These are phyloP conservation scores for Trichoderma koningii DNA, from an alignment of 2,329 filamentous ascomycete species.

Conservation along the genomic window DNA sequence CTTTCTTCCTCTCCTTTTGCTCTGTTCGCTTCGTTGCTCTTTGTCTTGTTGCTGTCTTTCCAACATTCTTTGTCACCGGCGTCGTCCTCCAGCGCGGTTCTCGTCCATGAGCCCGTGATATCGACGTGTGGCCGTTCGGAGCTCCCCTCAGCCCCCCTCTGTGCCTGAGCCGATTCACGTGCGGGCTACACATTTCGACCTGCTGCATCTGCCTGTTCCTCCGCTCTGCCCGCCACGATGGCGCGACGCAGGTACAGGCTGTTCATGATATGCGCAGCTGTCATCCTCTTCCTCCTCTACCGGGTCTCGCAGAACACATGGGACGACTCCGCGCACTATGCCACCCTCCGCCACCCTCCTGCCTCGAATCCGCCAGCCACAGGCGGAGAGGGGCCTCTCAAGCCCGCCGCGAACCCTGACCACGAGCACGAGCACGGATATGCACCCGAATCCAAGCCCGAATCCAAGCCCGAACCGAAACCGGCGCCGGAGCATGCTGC, in stretches of 20 bases:
- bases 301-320: constrained; percentile 50
- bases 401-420: constrained; percentile 10
- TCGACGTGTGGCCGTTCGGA: not conserved
- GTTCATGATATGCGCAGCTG: constrained; percentile 57
- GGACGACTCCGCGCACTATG: constrained; percentile 32
- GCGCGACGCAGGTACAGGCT: constrained; percentile 64
- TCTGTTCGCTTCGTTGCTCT: not conserved
- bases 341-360: constrained; percentile 21
- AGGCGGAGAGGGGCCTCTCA: constrained; percentile 1
- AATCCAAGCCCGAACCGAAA: not conserved
- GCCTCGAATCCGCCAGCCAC: constrained; percentile 11
- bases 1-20: not conserved
- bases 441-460: not conserved
- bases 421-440: not conserved
- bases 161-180: constrained; percentile 1
- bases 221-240: constrained; percentile 44
- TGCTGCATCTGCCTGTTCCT: not conserved
- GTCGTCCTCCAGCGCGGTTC: not conserved
- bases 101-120: constrained; percentile 12
- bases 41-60: not conserved
- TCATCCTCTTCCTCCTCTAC: constrained; percentile 58
- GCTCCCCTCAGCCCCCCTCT: not conserved
- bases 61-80: not conserved
- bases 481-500: not conserved
- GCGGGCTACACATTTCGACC: not conserved